Base-by-base conservation (phyloP, 352 stramenopile genomes). In the Halophytophthora batemanensis region DNA sequence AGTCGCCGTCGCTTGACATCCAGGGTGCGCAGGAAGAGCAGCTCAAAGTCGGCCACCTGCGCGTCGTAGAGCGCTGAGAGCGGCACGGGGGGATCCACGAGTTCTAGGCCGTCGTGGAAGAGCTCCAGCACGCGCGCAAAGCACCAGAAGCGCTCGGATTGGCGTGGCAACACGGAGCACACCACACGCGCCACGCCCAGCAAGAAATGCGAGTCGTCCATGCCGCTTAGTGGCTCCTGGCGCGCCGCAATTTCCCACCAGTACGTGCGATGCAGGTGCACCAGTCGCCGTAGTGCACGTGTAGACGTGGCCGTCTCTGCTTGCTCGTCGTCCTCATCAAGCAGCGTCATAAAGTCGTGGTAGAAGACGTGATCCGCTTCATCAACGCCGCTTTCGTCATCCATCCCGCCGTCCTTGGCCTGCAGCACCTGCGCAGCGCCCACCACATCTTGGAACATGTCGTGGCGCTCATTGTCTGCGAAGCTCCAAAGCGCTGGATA, bases 71-170 rank as follows among this genome's bases (percentile, higher is more conserved):
- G 33, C 29, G 51, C 53, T 15, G 74, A 48, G 13, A 71, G 13
- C 7, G 69, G 50, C 11, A 88, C 42, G 6, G 58, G 17, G 4
- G 75, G 61, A 6, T 86, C 75, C 19, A 87, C 58, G 3, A 84
- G 44, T 13, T 66, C 53, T 38, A 81, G 50, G 12, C 71, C 72
- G 21, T 86, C 69, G 28, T 81, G 56, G 15, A 90, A 71, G 13
- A 86, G 42, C 40, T 86, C 71, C 11, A 91, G 40, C 33, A 90
- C 57, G 19, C 71, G 63, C n/a, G 65, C 50, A 21, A 84, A 74
- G 50, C 80, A 86, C 82, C 82, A 93, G 40, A 91, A 93, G 23
- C 78, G 76, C 41, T 89, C 74, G 5, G 61, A 45, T 21, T 71
- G 60, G 12, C 59, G 46, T 14, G 45, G 42, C 28, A 86, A 35